Percentiles rank a stretch among this genome's conserved stretches.
Evolutionary conservation across 1,139 yeast genomes (phyloP).

Genomic region (Yamadazyma friedrichii): DNA sequence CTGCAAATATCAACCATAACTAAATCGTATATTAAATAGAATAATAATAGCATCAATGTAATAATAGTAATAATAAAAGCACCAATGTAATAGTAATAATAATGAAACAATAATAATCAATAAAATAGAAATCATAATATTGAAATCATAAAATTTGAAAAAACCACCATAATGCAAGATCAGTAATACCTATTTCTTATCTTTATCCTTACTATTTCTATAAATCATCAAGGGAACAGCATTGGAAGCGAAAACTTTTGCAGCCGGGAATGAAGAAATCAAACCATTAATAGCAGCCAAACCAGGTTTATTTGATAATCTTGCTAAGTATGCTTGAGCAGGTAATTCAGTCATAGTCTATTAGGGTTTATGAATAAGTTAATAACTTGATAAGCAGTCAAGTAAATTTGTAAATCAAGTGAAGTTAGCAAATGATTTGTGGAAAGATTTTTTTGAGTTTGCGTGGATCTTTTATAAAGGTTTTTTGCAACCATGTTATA

Average conservation of each 20-base stretch:
- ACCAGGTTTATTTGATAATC: conserved; percentile 53
- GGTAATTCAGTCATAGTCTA: conserved; percentile 29
- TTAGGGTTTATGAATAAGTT: background rate
- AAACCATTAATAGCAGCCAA: conserved; percentile 59
- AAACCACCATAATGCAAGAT: background rate
- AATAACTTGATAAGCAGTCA: background rate
- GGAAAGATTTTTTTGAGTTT: background rate
- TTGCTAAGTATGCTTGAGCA: conserved; percentile 44
- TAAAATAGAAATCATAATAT: too few relatives aligned
- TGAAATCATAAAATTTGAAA: background rate
- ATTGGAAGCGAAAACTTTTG: conserved; percentile 56
- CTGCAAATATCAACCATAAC: conserved; percentile 5
- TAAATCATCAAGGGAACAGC: conserved; percentile 54
- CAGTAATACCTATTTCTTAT: too few relatives aligned
- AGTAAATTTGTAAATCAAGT: background rate
- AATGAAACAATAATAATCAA: too few relatives aligned
- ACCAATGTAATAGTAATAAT: too few relatives aligned
- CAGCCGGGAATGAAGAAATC: conserved; percentile 58
- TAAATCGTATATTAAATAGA: conserved; percentile 1
- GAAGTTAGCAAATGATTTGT: background rate
- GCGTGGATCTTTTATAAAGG: too few relatives aligned
- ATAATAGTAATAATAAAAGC: too few relatives aligned
- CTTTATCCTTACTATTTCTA: conserved; percentile 4
- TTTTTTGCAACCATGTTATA: conserved; percentile 1
- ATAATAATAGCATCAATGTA: too few relatives aligned